Conservation (phyloP, 495 filamentous ascomycete genomes). For the Massariosphaeria phaeospora region DNA sequence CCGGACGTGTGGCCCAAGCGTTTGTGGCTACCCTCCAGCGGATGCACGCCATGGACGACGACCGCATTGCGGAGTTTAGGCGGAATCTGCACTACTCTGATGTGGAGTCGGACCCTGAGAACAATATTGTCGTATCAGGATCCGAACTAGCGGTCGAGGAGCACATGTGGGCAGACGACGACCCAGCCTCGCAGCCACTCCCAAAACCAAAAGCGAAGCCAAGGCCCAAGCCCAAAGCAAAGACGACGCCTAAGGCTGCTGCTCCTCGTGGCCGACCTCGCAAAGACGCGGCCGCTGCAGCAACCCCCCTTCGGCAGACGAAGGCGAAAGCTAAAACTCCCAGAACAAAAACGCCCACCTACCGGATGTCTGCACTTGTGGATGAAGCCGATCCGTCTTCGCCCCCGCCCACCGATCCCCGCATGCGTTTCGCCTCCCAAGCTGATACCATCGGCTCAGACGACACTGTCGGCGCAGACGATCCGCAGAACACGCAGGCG, state of each 20-base stretch:
- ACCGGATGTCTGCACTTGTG: slow-evolving; percentile 16
- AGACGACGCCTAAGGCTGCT: neutral
- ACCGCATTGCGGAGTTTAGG: slow-evolving; percentile 14
- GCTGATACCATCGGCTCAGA: slow-evolving; percentile 27
- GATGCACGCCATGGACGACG: slow-evolving; percentile 25
- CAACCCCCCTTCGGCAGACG: slow-evolving; percentile 9
- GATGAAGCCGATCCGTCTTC: slow-evolving; percentile 23
- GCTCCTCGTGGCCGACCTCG: slow-evolving; percentile 8
- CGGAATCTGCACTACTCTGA: slow-evolving; percentile 11
- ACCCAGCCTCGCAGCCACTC: slow-evolving; percentile 14
- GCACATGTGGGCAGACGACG: slow-evolving; percentile 21
- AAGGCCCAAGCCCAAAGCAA: slow-evolving; percentile 9
- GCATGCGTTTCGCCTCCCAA: slow-evolving; percentile 26
- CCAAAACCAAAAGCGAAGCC: slow-evolving; percentile 8
- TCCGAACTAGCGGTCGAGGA: neutral
- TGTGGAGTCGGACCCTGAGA: neutral
- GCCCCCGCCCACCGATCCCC: slow-evolving; percentile 30
- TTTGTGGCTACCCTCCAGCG: slow-evolving; percentile 18
- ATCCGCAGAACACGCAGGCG: slow-evolving; percentile 17
- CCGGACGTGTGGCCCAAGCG: slow-evolving; percentile 4
- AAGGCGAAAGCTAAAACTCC: neutral
- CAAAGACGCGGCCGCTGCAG: slow-evolving; percentile 1
- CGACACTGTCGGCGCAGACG: slow-evolving; percentile 9
- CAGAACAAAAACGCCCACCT: slow-evolving; percentile 8
- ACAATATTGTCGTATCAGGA: slow-evolving; percentile 13